Base-by-base conservation (phyloP, 202 grass and related monocot genomes). In the Eragrostis tef region DNA sequence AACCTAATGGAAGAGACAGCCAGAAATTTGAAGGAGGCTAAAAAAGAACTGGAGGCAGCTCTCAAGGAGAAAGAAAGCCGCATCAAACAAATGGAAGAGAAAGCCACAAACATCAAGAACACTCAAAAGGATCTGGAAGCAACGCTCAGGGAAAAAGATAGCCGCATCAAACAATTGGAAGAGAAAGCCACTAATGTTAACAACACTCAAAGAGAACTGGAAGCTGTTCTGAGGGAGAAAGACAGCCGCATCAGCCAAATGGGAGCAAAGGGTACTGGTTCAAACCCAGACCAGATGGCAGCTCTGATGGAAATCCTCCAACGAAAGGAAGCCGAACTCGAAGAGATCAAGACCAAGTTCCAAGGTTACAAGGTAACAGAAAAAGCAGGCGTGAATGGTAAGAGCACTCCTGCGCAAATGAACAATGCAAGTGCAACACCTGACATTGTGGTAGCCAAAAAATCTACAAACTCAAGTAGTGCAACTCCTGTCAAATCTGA, bases 261-360 rank as follows among this genome's bases (percentile, higher is more conserved):
- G 48, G 71, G 73, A 74, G 81, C 86, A 22, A 89, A 78, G 26
- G 73, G 80, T 25, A 21, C 16, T 64, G 79, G 70, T 52, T 71
- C 85, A 67, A 78, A 74, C 9, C 27, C 67, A 57, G 86, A 89
- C 49, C 88, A 86, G 77, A 77, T 90, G 67, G 78, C 82, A 75
- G 79, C 56, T 79, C 81, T 98, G 24, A 90, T 89, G 79, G 77
- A 93, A 73, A 81, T 91, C 53, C 58, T 99, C 20, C 89, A 99
- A 49, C 25, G 62, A 51, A 99, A 95, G 77, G 90, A 99, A 68
- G 61, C 73, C 0, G 85, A 95, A 73, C 92, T 99, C 19, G 92
- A 99, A 85, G 90, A 95, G 69, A 86, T 99, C 67, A 95, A 88
- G 73, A 39, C 56, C 7, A 88, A 50, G 52, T 80, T 84, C 81